These are phyloP conservation scores for Ilyonectria sp. DNA, from an alignment of 2,329 filamentous ascomycete species.

Conservation along the genomic window DNA sequence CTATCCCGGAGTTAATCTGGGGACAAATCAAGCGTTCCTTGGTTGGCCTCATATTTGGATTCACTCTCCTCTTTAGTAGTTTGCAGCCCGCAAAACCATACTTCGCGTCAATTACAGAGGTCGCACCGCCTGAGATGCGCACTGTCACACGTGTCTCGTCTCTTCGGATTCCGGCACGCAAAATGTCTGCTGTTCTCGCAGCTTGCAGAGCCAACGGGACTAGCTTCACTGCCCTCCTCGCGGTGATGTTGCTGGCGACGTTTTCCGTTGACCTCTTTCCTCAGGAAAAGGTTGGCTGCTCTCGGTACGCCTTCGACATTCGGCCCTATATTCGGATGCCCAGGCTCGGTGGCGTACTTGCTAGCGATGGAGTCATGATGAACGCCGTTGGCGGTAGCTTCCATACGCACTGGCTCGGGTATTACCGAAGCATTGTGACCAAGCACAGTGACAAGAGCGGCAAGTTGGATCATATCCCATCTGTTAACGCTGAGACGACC, in stretches of 20 bases:
- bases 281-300: constrained; percentile 33
- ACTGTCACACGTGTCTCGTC: constrained; percentile 27
- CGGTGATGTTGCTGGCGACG: constrained; percentile 35
- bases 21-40: constrained; percentile 8
- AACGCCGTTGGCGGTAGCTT: constrained; percentile 25
- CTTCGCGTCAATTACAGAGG: constrained; percentile 23
- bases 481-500: constrained; percentile 16
- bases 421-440: constrained; percentile 23
- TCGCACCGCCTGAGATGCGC: constrained; percentile 27
- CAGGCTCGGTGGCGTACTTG: constrained; percentile 6
- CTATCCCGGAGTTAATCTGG: constrained; percentile 28
- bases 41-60: constrained; percentile 16
- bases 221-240: constrained; percentile 43
- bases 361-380: constrained; percentile 26
- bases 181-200: constrained; percentile 26
- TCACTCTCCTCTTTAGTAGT: constrained; percentile 21
- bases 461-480: constrained; percentile 1
- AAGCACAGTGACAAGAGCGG: neutral
- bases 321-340: constrained; percentile 18
- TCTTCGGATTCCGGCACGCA: constrained; percentile 26
- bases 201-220: constrained; percentile 37
- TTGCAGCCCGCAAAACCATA: constrained; percentile 27
- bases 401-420: constrained; percentile 28
- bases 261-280: constrained; percentile 42
- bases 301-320: constrained; percentile 28